Base-by-base conservation (phyloP, 2,329 filamentous ascomycete genomes). In the Raffaelea ambrosiae region DNA sequence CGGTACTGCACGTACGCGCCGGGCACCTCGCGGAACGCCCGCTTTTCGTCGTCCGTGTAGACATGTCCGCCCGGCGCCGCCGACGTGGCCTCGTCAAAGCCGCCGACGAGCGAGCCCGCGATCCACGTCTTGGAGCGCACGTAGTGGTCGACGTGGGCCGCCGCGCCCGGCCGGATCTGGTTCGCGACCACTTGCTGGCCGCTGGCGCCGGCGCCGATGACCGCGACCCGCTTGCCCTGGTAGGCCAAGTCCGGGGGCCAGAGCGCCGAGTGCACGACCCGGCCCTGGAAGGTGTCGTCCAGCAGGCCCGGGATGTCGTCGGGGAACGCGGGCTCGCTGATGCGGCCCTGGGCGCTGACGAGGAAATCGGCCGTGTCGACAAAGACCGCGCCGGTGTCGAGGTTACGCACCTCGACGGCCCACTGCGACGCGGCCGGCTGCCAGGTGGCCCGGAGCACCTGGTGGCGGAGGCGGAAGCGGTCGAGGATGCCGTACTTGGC, bases 321-420 rank as follows among this genome's bases (percentile, higher is more conserved):
- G 3, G 48, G 51, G n/a, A 40, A 13, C 29, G 7, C 1, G 16
- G 47, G 43, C 3, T 31, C 21, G 23, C 35, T 52, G 29, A 52
- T 36, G 20, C 41, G 40, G 4, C 50, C 47, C 3, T 31, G 45
- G 7, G 47, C 43, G 18, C 23, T 46, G 13, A 54, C 31, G 9
- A 55, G 20, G 35, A 55, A 52, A 35, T 52, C 48, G n/a, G 47
- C 51, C 22, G 41, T 46, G 18, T 65, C 61, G 22, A 68, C 60
- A 16, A 58, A 63, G 13, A 61, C 57, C 47, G 65, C 62, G 38
- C 69, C 16, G 31, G 9, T 16, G 31, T 33, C 31, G 19, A 61
- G 58, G 51, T 71, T 63, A 35, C 65, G 61, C 21, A 66, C 59
- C 51, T 66, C 65, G 50, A 58, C 44, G 13, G 19, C 33, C 53